Evolutionary conservation across 108 stramenopile genomes (phyloP), one percentile per base, ranked within the genome.

Genomic region (Cyclotella choctawhatcheeana): DNA sequence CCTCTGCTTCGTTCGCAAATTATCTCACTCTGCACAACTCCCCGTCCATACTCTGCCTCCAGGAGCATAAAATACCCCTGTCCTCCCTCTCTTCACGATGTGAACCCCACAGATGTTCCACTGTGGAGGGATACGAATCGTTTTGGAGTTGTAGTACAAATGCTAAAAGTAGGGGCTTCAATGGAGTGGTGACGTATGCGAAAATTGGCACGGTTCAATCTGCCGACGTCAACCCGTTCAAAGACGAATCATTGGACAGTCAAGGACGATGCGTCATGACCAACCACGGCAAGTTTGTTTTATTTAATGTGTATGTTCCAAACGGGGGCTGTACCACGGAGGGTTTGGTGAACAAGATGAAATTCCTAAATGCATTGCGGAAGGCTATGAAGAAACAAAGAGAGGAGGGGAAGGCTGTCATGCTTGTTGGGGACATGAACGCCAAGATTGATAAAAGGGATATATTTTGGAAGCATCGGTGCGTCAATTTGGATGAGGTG

Each of bases 241-340:
- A 71, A 0, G 60, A 61, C 21, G 50, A 69, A n/a, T 90, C 90
- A 30, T 63, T 97, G 51, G 95, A 97, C 56, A 77, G 75, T 73
- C 89, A 94, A 68, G 97, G 97, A 47, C 77, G 97, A 4, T 94
- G 91, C 51, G 65, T 97, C 66, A 83, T 96, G 85, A 97, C 97
- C 2, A 91, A 97, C 77, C 97, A 97, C 75, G 93, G 92, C 5
- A 55, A 29, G 1, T 95, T 94, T 65, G 88, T 88, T 0, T 29
- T 97, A 7, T 96, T 96, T 65, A 97, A 97, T 82, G 93, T 96
- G 0, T 97, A 97, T 61, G 97, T 89, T n/a, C 97, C 97, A 1
- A 84, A 86, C 44, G 86, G 82, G 10, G 76, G 74, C 20, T 17
- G 22, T 13, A 45, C 27, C 29, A 82, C 77, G 31, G 74, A 79